Conservation (phyloP, 2,329 filamentous ascomycete species). For the Dothideomycetidae sp. region DNA sequence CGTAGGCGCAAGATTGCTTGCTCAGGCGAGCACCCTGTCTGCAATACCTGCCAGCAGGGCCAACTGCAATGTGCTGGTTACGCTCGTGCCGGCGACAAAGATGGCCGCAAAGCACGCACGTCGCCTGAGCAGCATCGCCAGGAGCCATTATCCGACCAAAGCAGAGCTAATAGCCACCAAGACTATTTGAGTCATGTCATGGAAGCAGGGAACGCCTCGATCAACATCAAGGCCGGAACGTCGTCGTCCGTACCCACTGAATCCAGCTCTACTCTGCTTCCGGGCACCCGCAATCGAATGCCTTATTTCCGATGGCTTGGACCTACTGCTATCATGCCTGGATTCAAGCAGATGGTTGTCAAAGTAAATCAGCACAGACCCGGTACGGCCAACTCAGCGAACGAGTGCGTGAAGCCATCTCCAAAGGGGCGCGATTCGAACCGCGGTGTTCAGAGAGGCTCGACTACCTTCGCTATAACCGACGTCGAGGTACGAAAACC, state of each 20-base stretch:
- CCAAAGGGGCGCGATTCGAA: slow-evolving; percentile 11
- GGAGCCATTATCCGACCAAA: background rate
- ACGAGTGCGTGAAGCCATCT: slow-evolving; percentile 23
- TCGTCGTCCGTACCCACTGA: slow-evolving; percentile 1
- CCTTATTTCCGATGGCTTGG: slow-evolving; percentile 88
- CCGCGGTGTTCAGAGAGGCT: background rate
- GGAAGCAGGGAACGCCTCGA: background rate
- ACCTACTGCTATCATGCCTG: slow-evolving; percentile 78
- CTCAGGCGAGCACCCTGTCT: slow-evolving; percentile 30
- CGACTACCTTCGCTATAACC: slow-evolving; percentile 15
- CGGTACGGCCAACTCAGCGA: slow-evolving; percentile 43
- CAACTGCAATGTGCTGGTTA: slow-evolving; percentile 35
- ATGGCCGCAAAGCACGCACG: background rate
- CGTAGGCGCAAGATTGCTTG: slow-evolving; percentile 37
- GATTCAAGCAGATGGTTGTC: slow-evolving; percentile 85
- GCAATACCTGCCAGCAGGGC: slow-evolving; percentile 34
- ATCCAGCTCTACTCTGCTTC: slow-evolving; percentile 16
- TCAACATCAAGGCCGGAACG: background rate
- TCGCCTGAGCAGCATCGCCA: background rate
- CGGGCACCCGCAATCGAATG: slow-evolving; percentile 44
- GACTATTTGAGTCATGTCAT: no score
- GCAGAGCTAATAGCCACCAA: no score
- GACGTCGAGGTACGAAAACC: slow-evolving; percentile 30
- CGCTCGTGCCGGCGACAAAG: slow-evolving; percentile 15
- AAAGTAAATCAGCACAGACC: slow-evolving; percentile 53